Conservation (phyloP, 805 yeast species). For the Nakazawaea peltata region DNA sequence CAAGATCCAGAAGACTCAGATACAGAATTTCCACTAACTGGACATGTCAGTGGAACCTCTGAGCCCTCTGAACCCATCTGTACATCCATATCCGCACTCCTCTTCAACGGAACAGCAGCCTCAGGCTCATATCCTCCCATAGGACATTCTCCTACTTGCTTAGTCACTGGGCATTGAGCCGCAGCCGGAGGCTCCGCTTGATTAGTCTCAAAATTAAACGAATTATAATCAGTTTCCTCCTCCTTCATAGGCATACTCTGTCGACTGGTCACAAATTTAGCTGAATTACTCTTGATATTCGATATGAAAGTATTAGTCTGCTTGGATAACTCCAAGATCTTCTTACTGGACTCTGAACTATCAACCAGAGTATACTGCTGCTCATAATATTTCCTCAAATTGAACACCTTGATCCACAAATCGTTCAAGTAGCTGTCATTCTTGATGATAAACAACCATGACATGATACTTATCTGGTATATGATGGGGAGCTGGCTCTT, state of each 20-base stretch:
- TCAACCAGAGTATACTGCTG: conserved; percentile 23
- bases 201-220: conserved; percentile 18
- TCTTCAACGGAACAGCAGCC: conserved; percentile 5
- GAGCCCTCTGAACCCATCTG: neutral
- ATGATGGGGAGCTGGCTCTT: conserved; percentile 27
- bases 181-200: neutral
- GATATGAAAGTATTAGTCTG: conserved; percentile 8
- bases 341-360: conserved; percentile 21
- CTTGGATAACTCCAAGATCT: conserved; percentile 16
- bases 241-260: no score
- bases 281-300: conserved; percentile 5
- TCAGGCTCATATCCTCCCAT: neutral
- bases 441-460: conserved; percentile 52
- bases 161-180: conserved; percentile 1
- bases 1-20: neutral
- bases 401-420: conserved; percentile 35
- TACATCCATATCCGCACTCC: conserved; percentile 3
- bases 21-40: conserved; percentile 6
- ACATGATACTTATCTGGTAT: conserved; percentile 37
- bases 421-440: conserved; percentile 50
- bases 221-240: conserved; percentile 18
- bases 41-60: no score
- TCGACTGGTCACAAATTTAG: neutral
- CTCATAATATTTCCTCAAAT: conserved; percentile 27
- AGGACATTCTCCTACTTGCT: conserved; percentile 4